Conservation (phyloP, 2,329 filamentous ascomycete genomes). For the Bipolaris victoriae region DNA sequence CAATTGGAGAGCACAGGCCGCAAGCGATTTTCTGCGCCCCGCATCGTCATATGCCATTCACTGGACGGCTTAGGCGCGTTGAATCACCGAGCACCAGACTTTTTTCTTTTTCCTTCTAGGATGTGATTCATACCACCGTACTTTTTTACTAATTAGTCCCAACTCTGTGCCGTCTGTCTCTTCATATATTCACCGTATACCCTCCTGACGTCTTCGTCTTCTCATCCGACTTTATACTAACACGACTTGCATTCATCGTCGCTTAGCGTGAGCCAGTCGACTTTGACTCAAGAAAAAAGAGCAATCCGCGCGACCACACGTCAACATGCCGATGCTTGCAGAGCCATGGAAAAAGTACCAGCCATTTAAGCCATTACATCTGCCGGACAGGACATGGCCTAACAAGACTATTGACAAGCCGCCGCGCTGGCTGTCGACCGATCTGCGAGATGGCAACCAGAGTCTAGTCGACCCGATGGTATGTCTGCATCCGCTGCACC, state of each 20-base stretch:
- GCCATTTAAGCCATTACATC: slow-evolving; percentile 68
- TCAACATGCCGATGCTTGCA: slow-evolving; percentile 63
- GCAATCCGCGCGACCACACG: background rate
- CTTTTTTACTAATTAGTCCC: slow-evolving; percentile 9
- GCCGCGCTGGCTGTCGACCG: slow-evolving; percentile 88
- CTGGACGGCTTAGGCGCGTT: slow-evolving; percentile 11
- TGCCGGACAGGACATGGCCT: slow-evolving; percentile 82
- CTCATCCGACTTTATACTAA: background rate
- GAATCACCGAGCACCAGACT: slow-evolving; percentile 21
- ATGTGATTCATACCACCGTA: slow-evolving; percentile 22
- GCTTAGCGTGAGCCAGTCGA: background rate
- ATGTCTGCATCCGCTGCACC: slow-evolving; percentile 37
- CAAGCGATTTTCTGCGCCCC: slow-evolving; percentile 22
- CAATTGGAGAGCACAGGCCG: slow-evolving; percentile 13
- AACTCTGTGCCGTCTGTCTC: background rate
- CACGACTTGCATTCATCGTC: background rate
- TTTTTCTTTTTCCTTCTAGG: slow-evolving; percentile 19
- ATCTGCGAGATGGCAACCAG: slow-evolving; percentile 92
- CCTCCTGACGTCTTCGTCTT: background rate
- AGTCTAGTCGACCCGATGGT: slow-evolving; percentile 93
- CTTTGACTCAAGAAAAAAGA: background rate
- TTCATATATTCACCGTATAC: background rate
- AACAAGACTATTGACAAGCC: slow-evolving; percentile 81
- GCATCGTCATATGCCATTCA: slow-evolving; percentile 25
- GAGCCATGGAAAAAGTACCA: slow-evolving; percentile 80